Evolutionary conservation across 352 stramenopile species (phyloP), one percentile per base, ranked within the genome.

Genomic region (Phytopythium helicoides): DNA sequence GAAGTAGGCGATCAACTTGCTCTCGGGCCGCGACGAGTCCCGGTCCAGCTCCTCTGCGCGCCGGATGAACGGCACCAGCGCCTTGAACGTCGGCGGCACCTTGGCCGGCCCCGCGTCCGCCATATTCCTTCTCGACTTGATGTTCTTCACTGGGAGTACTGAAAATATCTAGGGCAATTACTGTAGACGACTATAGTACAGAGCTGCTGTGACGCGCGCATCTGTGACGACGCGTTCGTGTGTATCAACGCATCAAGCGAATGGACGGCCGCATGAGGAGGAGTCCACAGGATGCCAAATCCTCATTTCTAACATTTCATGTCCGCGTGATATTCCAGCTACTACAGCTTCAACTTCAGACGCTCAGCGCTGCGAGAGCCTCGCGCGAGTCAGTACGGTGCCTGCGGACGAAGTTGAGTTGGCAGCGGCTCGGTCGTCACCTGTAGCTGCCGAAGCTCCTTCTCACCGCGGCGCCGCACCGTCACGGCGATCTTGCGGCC

Each of bases 1-100:
- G 60, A 97, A 98, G 71, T 98, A 99, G 35, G 95, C 94, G 18
- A 98, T 96, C 18, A 98, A 75, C 59, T 96, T 92, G 41, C 92
- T 96, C 69, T 98, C 94, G 1, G 89, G 80, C 28, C 89, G 81
- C 34, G 71, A 79, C 53, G 83, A 83, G 60, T 98, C 90, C 11
- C 83, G 74, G 64, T 98, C 95, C 25, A 99, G 81, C 73, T 98
- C 95, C 66, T 98, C 94, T 2, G 95, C 96, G 44, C 95, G 92
- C 41, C 87, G 76, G 48, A 99, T 79, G 62, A 97, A 98, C 31
- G 90, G 87, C 61, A 91, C 86, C 48, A 98, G 81, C 57, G 86
- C 68, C 80, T 98, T 98, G 57, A 98, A 93, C 56, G 88, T 92
- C 37, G 90, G 59, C 31, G 96, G 96, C 60, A 98, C 81, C 62